These are phyloP conservation scores for Parsonsia alboflavescens DNA, from an alignment of 257 asterid species.

Conservation along the genomic window DNA sequence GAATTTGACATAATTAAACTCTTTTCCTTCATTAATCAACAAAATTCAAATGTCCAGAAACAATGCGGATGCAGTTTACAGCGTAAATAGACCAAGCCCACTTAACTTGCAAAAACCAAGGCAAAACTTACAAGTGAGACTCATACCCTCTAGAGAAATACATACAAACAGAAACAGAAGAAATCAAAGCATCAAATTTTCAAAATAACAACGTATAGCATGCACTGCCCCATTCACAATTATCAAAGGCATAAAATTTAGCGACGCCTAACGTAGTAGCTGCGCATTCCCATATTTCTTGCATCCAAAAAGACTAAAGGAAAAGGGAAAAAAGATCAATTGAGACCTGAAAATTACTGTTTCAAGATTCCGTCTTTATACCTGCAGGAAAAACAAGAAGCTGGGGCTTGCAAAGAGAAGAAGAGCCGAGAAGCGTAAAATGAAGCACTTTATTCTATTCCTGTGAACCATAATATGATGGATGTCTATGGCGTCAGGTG, in stretches of 20 bases:
- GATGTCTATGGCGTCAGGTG: constrained; percentile 55
- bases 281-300: neutral
- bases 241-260: neutral
- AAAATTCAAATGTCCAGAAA: neutral
- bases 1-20: neutral
- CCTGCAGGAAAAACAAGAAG: constrained; percentile 42
- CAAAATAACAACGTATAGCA: neutral
- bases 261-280: neutral
- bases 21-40: neutral
- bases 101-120: neutral
- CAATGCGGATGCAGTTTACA: neutral
- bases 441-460: constrained; percentile 26
- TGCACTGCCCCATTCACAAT: neutral
- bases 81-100: neutral
- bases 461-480: constrained; percentile 53
- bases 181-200: neutral
- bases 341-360: neutral
- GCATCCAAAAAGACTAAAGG: neutral
- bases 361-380: constrained; percentile 7
- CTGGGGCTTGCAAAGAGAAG: constrained; percentile 24
- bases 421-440: constrained; percentile 32
- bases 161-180: neutral
- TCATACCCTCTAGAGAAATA: neutral
- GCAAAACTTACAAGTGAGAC: neutral
- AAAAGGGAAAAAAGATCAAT: constrained; percentile 1